Percentiles rank a stretch among this genome's conserved stretches.
Evolutionary conservation across 345 rosid species (phyloP).

Genomic region (Dipteronia dyeriana): DNA sequence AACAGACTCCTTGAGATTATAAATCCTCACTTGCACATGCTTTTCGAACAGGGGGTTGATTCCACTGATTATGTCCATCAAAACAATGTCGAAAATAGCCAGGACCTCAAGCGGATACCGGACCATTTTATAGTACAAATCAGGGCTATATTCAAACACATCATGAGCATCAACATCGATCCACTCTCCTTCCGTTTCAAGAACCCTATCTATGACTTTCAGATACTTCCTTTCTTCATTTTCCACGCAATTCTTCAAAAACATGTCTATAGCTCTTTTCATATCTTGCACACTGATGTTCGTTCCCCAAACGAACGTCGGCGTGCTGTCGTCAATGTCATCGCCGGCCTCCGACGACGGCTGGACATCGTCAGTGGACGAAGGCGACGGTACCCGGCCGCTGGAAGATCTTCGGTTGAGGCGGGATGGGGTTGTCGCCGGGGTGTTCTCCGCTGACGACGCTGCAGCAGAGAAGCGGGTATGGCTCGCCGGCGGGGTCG

Average conservation of each 20-base stretch:
- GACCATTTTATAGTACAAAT: slow-evolving; percentile 85
- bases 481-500: slow-evolving; percentile 27
- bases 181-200: slow-evolving; percentile 90
- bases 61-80: slow-evolving; percentile 85
- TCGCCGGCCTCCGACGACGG: slow-evolving; percentile 61
- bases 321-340: slow-evolving; percentile 67
- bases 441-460: slow-evolving; percentile 34
- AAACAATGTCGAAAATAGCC: slow-evolving; percentile 90
- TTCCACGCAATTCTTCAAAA: slow-evolving; percentile 82
- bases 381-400: slow-evolving; percentile 45
- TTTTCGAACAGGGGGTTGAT: slow-evolving; percentile 78
- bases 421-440: slow-evolving; percentile 48
- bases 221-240: slow-evolving; percentile 79
- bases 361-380: slow-evolving; percentile 49
- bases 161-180: slow-evolving; percentile 88
- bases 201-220: slow-evolving; percentile 67
- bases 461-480: slow-evolving; percentile 37
- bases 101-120: slow-evolving; percentile 89
- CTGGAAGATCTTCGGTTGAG: slow-evolving; percentile 30
- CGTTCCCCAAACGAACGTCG: slow-evolving; percentile 95
- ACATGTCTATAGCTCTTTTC: slow-evolving; percentile 83
- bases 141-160: slow-evolving; percentile 79
- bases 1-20: slow-evolving; percentile 69
- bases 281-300: slow-evolving; percentile 94
- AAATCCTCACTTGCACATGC: slow-evolving; percentile 85